Conservation (phyloP, 495 filamentous ascomycete species). For the Aspergillus sparsus region DNA sequence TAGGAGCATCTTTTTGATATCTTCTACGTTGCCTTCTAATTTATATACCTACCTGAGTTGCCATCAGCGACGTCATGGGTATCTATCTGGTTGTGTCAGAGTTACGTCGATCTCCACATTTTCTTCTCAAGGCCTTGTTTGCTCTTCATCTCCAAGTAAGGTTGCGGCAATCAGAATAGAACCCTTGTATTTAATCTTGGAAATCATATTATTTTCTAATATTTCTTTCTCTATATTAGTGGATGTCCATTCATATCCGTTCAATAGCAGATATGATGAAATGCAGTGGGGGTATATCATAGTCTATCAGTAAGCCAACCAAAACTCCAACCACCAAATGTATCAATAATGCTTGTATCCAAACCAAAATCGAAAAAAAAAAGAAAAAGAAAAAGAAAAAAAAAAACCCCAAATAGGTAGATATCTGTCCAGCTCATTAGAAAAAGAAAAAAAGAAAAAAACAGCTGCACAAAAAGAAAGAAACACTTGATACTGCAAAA, state of each 20-base stretch:
- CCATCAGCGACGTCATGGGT: slow-evolving; percentile 4
- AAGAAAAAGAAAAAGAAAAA: neutral
- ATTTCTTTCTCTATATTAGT: too few relatives aligned
- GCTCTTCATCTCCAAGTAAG: too few relatives aligned
- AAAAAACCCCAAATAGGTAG: neutral
- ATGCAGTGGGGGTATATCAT: neutral
- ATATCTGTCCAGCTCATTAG: too few relatives aligned
- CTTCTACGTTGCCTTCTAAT: neutral
- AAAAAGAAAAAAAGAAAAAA: too few relatives aligned
- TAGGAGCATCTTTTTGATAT: too few relatives aligned
- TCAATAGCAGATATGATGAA: neutral
- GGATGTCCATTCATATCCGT: too few relatives aligned
- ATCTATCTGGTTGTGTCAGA: slow-evolving; percentile 3
- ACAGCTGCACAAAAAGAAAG: too few relatives aligned
- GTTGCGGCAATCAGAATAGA: too few relatives aligned
- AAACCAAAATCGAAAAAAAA: neutral
- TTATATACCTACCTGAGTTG: neutral
- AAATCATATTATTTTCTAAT: neutral
- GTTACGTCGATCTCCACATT: slow-evolving; percentile 10
- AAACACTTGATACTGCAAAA: too few relatives aligned
- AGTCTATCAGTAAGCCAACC: neutral
- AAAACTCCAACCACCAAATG: neutral
- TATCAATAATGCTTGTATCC: neutral
- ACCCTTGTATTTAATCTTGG: neutral
- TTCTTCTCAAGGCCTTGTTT: neutral